These are phyloP conservation scores for Liriodendron chinense DNA, from an alignment of 164 flowering plant species.

Conservation along the genomic window DNA sequence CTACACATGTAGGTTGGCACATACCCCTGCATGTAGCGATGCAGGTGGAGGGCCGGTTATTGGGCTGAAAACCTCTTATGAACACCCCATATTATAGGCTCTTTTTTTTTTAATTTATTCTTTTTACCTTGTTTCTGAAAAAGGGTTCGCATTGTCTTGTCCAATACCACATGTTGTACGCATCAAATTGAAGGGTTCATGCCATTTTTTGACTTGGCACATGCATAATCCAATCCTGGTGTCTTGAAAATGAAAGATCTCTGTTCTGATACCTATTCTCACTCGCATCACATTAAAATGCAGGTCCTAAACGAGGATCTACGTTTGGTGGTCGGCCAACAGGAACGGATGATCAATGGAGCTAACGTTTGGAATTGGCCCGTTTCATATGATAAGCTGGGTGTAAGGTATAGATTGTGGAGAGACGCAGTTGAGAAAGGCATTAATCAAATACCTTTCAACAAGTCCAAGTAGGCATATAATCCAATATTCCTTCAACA, in stretches of 20 bases:
- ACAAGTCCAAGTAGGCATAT: constrained; percentile 19
- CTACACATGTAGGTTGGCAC: too few species aligned
- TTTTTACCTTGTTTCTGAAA: too few species aligned
- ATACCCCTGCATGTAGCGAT: too few species aligned
- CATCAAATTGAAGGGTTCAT: too few species aligned
- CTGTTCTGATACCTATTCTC: neutral
- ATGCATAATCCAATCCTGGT: neutral
- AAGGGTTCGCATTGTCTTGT: too few species aligned
- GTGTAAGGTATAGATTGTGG: constrained; percentile 91
- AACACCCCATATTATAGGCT: too few species aligned
- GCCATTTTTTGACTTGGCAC: too few species aligned
- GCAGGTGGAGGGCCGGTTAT: too few species aligned
- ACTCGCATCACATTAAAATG: neutral
- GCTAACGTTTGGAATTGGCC: constrained; percentile 93
- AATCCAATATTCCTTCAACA: neutral
- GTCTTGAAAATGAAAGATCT: neutral
- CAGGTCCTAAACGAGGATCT: constrained; percentile 96
- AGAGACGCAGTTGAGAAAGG: constrained; percentile 82
- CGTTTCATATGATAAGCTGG: constrained; percentile 88
- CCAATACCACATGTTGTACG: too few species aligned
- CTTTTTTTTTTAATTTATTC: too few species aligned
- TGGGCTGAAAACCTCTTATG: too few species aligned
- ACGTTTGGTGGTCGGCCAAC: constrained; percentile 89
- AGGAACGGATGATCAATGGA: constrained; percentile 84
- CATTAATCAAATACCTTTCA: constrained; percentile 50